These are phyloP conservation scores for Geopyxis carbonaria DNA, from an alignment of 495 filamentous ascomycete species.

Conservation along the genomic window DNA sequence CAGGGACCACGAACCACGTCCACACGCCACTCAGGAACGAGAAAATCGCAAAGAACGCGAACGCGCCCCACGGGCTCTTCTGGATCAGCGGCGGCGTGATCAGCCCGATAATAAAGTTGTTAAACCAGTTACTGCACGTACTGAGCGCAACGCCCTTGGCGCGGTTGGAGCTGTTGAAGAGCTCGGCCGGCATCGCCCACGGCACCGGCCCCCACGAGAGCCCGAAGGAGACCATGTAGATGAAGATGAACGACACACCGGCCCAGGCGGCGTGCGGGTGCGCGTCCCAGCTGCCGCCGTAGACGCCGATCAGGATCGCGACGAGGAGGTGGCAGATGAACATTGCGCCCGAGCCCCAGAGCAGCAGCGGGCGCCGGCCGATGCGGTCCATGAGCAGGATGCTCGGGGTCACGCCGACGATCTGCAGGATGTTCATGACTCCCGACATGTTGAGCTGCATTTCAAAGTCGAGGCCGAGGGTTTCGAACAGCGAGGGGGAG, in stretches of 20 bases:
- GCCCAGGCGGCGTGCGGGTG: slow-evolving; percentile 32
- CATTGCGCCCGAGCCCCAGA: slow-evolving; percentile 37
- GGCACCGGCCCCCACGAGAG: slow-evolving; percentile 53
- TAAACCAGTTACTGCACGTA: slow-evolving; percentile 5
- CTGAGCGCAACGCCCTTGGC: slow-evolving; percentile 18
- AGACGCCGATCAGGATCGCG: slow-evolving; percentile 41
- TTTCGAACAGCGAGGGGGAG: slow-evolving; percentile 39
- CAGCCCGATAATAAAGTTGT: slow-evolving; percentile 13
- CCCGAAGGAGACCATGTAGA: slow-evolving; percentile 75
- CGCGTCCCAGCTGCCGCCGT: slow-evolving; percentile 24
- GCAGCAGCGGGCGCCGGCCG: slow-evolving; percentile 32
- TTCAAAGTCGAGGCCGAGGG: slow-evolving; percentile 37
- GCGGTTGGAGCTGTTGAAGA: slow-evolving; percentile 14
- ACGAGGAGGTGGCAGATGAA: slow-evolving; percentile 36
- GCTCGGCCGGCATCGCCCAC: slow-evolving; percentile 17
- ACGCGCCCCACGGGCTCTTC: slow-evolving; percentile 15
- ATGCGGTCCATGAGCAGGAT: slow-evolving; percentile 47
- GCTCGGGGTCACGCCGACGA: slow-evolving; percentile 17
- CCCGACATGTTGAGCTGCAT: slow-evolving; percentile 45
- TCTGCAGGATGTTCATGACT: slow-evolving; percentile 34
- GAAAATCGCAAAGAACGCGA: slow-evolving; percentile 16
- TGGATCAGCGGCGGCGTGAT: slow-evolving; percentile 11
- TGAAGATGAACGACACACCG: slow-evolving; percentile 56
- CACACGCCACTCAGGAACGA: slow-evolving; percentile 10
- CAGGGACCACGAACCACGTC: slow-evolving; percentile 14